Evolutionary conservation across 192 early-diverging fungal genomes (phyloP).

Genomic region (Geranomyces michiganensis): DNA sequence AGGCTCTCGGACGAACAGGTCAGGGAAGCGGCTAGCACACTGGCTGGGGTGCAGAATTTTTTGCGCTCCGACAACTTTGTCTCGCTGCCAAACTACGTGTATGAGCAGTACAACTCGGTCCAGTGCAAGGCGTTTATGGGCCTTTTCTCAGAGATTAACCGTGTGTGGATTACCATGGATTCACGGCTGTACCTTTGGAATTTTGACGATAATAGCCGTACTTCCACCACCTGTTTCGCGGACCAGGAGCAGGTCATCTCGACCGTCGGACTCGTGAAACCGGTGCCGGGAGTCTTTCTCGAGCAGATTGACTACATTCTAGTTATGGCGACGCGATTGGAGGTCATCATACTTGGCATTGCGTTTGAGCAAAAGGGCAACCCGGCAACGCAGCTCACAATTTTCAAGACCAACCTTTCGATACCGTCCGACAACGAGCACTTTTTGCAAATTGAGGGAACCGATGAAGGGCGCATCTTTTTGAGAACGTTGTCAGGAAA

Average conservation of each 20-base stretch:
- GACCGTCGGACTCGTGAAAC: slow-evolving; percentile 78
- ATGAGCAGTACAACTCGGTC: slow-evolving; percentile 76
- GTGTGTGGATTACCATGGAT: slow-evolving; percentile 92
- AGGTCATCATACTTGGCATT: slow-evolving; percentile 81
- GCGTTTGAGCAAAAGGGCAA: slow-evolving; percentile 47
- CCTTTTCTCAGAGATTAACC: slow-evolving; percentile 85
- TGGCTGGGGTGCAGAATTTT: slow-evolving; percentile 11
- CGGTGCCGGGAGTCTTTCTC: slow-evolving; percentile 78
- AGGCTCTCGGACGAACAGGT: slow-evolving; percentile 2
- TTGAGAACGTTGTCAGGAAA: slow-evolving; percentile 86
- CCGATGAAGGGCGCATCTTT: slow-evolving; percentile 82
- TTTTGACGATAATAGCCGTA: slow-evolving; percentile 60
- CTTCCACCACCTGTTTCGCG: slow-evolving; percentile 71
- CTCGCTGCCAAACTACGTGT: slow-evolving; percentile 74
- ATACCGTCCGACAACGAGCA: slow-evolving; percentile 79
- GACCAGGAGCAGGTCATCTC: slow-evolving; percentile 91
- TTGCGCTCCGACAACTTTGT: slow-evolving; percentile 35
- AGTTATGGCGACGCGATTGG: slow-evolving; percentile 82
- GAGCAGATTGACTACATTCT: slow-evolving; percentile 81
- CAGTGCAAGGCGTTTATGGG: slow-evolving; percentile 86
- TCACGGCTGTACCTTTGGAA: slow-evolving; percentile 90
- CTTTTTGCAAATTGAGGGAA: slow-evolving; percentile 79
- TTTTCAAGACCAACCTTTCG: slow-evolving; percentile 80
- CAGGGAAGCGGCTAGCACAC: neutral
- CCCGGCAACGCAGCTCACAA: slow-evolving; percentile 60